phyloP scores from a whole-genome alignment of 306 rosid species.

The Argentina anserina region DNA sequence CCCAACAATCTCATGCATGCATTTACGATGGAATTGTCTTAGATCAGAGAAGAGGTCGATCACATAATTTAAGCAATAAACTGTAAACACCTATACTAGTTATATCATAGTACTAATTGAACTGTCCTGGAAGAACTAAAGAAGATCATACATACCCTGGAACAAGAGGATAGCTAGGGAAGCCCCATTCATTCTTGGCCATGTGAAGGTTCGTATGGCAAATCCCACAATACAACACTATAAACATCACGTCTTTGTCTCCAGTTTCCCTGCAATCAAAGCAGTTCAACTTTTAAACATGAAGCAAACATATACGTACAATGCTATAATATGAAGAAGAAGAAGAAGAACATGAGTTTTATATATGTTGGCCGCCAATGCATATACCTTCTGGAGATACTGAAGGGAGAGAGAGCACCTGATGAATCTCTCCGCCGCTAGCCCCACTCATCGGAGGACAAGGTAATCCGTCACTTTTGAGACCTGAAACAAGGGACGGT shows the following conservation, averaged over 20 bases:
- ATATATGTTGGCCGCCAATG: too few species aligned
- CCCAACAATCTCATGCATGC: conserved; percentile 34
- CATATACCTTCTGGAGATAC: conserved; percentile 34
- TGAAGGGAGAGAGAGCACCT: conserved; percentile 30
- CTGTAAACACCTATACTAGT: too few species aligned
- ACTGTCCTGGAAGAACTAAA: too few species aligned
- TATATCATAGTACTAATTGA: too few species aligned
- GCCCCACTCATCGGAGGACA: too few species aligned
- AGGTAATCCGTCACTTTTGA: too few species aligned
- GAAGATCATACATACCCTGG: conserved; percentile 19
- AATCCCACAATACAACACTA: conserved; percentile 25
- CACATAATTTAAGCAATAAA: too few species aligned
- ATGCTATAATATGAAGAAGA: background rate
- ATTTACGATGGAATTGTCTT: background rate
- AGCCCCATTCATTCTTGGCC: conserved; percentile 20
- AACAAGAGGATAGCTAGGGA: conserved; percentile 14
- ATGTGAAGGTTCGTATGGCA: conserved; percentile 30
- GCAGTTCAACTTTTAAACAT: background rate
- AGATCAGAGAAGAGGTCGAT: too few species aligned
- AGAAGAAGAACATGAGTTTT: too few species aligned
- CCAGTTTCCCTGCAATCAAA: conserved; percentile 22
- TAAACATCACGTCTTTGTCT: conserved; percentile 20
- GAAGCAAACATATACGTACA: too few species aligned
- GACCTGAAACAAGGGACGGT: too few species aligned
- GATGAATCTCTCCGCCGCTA: too few species aligned